Evolutionary conservation across 805 yeast genomes (phyloP), one percentile per base, ranked within the genome.

Genomic region (Maudiozyma bulderi): DNA sequence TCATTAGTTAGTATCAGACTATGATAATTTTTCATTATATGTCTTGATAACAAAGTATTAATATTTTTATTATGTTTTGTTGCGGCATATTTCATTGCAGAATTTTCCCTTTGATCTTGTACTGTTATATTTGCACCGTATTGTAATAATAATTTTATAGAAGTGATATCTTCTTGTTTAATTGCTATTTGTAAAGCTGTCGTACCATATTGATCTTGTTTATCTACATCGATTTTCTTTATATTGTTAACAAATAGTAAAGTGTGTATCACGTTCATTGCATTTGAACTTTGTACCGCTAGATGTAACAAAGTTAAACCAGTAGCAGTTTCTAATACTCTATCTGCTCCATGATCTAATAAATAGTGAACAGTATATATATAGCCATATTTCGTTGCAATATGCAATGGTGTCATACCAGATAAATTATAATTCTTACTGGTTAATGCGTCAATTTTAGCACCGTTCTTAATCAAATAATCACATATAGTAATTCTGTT

Each of bases 151-250:
- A 79, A 78, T 46, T 84, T 84, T 1, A 88, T 87, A 4, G 83
- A 75, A 32, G 86, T 70, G 0, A 81, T 72, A 59, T 90, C 97
- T 8, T 95, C 95, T 61, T 90, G 97, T 63, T 86, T 88, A 1
- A 93, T 86, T 0, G 97, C 97, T 95, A 96, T 87, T 62, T 87
- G 95, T 43, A 90, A 70, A 0, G 89, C 72, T 0, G 96, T 86
- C 43, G 96, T 71, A n/a, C 77, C 76, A 43, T 75, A 76, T 4
- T 78, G 77, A 64, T 90, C 96, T 1, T 73, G 64, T 15, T 73
- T 71, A 59, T 89, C 88, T 15, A 86, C 72, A 43, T 81, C 78
- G 32, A 84, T 57, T 20, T 72, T 71, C 10, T 13, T 14, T 40
- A 20, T 11, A 15, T 47, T 46, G 2, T 34, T 44, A 28, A 43